These are phyloP conservation scores for Ceriops decandra DNA, from an alignment of 345 rosid species.

Conservation along the genomic window DNA sequence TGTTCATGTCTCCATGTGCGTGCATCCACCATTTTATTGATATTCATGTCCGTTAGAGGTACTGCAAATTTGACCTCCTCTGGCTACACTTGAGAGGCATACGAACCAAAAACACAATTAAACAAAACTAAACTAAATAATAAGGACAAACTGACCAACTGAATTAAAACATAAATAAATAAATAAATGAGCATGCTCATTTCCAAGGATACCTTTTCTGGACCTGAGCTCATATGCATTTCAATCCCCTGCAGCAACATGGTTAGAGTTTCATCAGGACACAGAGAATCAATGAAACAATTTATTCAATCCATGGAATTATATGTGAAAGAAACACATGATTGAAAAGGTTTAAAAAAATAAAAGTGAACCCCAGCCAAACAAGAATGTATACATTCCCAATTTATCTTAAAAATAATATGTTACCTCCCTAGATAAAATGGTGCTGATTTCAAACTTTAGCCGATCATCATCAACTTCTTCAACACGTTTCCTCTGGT, in stretches of 20 bases:
- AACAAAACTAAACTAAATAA: constrained; percentile 2
- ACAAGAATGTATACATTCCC: neutral
- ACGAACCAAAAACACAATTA: constrained; percentile 34
- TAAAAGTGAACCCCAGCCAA: neutral
- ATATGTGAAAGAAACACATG: neutral
- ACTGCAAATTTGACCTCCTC: constrained; percentile 94
- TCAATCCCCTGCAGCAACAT: constrained; percentile 72
- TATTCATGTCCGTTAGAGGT: constrained; percentile 73
- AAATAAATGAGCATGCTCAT: constrained; percentile 5
- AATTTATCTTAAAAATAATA: neutral
- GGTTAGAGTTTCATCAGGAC: constrained; percentile 1
- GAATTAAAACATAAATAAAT: neutral
- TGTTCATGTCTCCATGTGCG: constrained; percentile 91
- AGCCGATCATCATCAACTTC: constrained; percentile 82
- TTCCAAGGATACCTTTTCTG: constrained; percentile 70
- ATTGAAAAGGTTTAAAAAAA: neutral
- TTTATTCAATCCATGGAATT: neutral
- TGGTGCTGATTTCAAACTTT: constrained; percentile 82
- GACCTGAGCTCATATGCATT: constrained; percentile 71
- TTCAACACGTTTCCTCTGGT: constrained; percentile 64
- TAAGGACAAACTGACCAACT: neutral
- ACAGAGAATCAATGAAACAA: neutral
- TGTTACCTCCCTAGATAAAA: constrained; percentile 79
- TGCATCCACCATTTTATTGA: constrained; percentile 73
- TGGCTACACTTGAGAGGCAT: constrained; percentile 71